Base-by-base conservation (phyloP, 176 grass and related monocot species). In the Miscanthus lutarioriparius region DNA sequence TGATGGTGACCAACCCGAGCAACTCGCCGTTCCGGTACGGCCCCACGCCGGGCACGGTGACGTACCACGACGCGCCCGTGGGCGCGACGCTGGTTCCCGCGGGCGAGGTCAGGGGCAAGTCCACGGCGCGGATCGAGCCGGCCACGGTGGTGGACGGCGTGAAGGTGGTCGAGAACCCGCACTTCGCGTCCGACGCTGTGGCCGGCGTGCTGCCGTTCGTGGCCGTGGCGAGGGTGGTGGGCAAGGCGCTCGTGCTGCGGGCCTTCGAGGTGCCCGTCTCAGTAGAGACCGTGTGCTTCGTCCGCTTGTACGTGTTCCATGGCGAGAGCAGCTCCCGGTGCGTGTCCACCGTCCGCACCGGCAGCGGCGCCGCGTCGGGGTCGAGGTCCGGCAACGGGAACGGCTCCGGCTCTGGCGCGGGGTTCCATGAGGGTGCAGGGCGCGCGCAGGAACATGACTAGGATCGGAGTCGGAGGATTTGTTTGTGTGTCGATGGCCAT, bases 1-100 rank as follows among this genome's bases (percentile, higher is more conserved):
- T 94, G 62, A 43, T 74, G 66, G 70, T 94, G 27, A 72, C 20
- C 72, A 97, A 97, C 84, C 95, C 89, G 13, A 93, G 94, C 89
- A 61, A 78, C 70, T 75, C 86, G 8, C 82, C 84, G 33, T 97
- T n/a, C 88, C 77, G 86, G 62, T 93, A 92, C 79, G 82, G 86
- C n/a, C 8, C 28, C 10, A 32, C 71, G 65, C 70, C 86, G 44
- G 67, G 90, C 4, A 6, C 81, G 1, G 65, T 97, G 56, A 89
- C 77, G 61, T 97, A 97, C 85, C 95, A 76, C 74, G 95, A 90
- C 5, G 75, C 67, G 27, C 32, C 69, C 4, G 92, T 97, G 0
- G 95, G 92, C 1, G 7, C 70, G 64, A 73, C 89, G 10, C 76
- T 83, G 45, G 83, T 95, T 33, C 83, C 86, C 2, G 84, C 65